Conservation (phyloP, 1,284 basidiomycete species). For the Cryptococcus amylolentus region DNA sequence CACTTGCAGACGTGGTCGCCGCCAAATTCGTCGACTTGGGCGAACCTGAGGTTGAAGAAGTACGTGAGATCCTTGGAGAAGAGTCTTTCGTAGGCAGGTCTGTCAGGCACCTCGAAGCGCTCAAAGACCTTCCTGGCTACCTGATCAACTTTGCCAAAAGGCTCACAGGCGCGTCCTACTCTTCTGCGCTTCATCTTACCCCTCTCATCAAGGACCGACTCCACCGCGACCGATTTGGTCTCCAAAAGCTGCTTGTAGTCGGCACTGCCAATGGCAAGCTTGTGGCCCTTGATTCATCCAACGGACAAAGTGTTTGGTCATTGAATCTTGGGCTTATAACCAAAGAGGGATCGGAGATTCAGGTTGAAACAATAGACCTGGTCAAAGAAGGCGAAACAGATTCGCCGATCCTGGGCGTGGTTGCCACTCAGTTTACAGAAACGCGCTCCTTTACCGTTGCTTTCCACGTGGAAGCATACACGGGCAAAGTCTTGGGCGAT, state of each 20-base stretch:
- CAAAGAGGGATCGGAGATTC: constrained; percentile 30
- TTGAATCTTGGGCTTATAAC: constrained; percentile 53
- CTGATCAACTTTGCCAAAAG: constrained; percentile 64
- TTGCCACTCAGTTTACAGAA: constrained; percentile 27
- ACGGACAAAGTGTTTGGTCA: constrained; percentile 72
- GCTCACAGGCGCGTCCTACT: constrained; percentile 69
- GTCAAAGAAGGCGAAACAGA: constrained; percentile 34
- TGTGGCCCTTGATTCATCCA: constrained; percentile 76
- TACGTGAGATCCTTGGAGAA: constrained; percentile 50
- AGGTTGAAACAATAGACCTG: constrained; percentile 31
- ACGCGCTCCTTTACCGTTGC: constrained; percentile 56
- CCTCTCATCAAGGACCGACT: constrained; percentile 49
- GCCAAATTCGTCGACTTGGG: constrained; percentile 76
- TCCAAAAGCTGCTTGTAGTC: constrained; percentile 75
- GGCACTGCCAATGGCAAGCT: constrained; percentile 72
- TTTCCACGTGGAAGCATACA: constrained; percentile 74
- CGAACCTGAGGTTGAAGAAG: constrained; percentile 57
- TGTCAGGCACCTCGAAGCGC: constrained; percentile 61
- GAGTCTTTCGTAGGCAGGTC: constrained; percentile 62
- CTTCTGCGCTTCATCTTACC: constrained; percentile 50
- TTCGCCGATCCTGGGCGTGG: constrained; percentile 35
- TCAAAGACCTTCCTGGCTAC: constrained; percentile 65
- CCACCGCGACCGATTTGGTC: constrained; percentile 76
- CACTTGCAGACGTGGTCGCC: constrained; percentile 62
- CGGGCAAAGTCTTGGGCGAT: constrained; percentile 56